Evolutionary conservation across 2,329 filamentous ascomycete genomes (phyloP).

Genomic region (Aspergillus pseudonomiae): DNA sequence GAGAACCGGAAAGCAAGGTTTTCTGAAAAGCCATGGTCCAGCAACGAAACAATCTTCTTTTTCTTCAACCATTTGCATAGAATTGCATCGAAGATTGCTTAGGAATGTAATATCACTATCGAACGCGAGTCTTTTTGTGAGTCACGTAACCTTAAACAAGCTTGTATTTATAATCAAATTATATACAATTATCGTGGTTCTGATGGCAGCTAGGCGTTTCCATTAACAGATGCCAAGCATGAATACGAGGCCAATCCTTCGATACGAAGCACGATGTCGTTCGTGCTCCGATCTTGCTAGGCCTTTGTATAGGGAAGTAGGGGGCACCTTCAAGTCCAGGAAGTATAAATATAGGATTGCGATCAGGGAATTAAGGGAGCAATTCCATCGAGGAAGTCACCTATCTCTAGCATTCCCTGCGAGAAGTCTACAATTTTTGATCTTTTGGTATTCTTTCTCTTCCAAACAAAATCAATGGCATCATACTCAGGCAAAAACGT

Average conservation of each 20-base stretch:
- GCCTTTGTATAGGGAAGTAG: not conserved
- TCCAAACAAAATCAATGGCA: not conserved
- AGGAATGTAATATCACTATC: not conserved
- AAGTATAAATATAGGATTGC: not conserved
- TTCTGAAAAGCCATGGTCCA: not conserved
- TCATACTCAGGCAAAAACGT: slow-evolving; percentile 9
- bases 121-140: not conserved
- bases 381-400: not conserved
- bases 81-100: not conserved
- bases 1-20: not conserved
- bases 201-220: not conserved
- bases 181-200: not conserved
- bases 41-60: not conserved
- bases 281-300: not conserved
- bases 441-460: not conserved
- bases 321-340: not conserved
- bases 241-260: not conserved
- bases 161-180: not conserved
- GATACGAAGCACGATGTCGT: not conserved
- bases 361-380: not conserved
- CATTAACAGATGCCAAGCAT: not conserved
- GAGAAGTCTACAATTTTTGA: not conserved
- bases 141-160: not conserved
- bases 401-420: not conserved
- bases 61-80: not conserved